Evolutionary conservation across 208 protist species (phyloP).

Genomic region (Trypanosoma avium): DNA sequence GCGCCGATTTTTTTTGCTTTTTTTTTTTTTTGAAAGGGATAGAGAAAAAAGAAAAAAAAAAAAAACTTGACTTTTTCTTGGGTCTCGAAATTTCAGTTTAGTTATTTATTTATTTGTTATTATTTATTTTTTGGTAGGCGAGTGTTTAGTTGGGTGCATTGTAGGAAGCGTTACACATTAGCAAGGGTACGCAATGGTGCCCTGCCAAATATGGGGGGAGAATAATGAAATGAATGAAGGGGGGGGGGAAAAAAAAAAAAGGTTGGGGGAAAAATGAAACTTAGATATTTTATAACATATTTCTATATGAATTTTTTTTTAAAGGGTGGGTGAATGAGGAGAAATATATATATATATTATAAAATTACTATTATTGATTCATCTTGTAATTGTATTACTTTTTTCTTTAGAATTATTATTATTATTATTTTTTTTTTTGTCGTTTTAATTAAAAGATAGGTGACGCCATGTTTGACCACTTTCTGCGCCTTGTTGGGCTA

Average conservation of each 20-base stretch:
- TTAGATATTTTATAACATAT: no score
- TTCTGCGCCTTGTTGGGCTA: constrained; percentile 30
- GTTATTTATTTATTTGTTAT: constrained; percentile 14
- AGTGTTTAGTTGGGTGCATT: background rate
- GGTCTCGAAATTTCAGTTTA: background rate
- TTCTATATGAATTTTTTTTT: no score
- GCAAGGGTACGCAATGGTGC: background rate
- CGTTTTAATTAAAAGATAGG: constrained; percentile 12
- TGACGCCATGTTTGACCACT: constrained; percentile 28
- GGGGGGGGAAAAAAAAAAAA: no score
- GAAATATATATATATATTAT: no score
- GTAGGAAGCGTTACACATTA: background rate
- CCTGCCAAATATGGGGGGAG: background rate
- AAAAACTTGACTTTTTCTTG: no score
- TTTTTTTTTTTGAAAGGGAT: background rate
- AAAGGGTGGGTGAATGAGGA: no score
- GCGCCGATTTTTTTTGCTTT: no score
- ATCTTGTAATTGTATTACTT: no score
- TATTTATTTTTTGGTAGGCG: constrained; percentile 7
- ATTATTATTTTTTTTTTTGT: constrained; percentile 7
- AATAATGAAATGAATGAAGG: no score
- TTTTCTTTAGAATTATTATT: constrained; percentile 1
- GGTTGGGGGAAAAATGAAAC: no score
- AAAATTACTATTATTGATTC: no score
- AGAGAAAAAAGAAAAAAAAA: background rate